phyloP scores from a whole-genome alignment of 2,329 filamentous ascomycete species.

The Epichloe gansuensis region DNA sequence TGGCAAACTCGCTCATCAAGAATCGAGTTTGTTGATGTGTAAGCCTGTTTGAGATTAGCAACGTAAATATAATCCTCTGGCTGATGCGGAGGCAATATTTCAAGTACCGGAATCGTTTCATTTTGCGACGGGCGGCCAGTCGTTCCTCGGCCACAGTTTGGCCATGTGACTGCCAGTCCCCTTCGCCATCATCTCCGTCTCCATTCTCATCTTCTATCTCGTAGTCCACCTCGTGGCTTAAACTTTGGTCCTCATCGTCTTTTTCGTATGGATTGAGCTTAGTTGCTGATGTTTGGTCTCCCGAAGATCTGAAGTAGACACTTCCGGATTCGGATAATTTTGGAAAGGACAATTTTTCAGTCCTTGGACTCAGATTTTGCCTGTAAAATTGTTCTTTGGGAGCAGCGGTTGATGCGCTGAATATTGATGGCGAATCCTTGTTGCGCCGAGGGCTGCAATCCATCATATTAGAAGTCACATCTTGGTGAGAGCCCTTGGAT shows the following conservation, averaged over 20 bases:
- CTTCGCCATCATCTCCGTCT: conserved; percentile 27
- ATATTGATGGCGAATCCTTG: neutral
- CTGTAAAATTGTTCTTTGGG: neutral
- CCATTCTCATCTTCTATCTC: conserved; percentile 46
- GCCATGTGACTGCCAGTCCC: conserved; percentile 22
- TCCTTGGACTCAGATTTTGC: neutral
- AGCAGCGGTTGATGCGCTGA: neutral
- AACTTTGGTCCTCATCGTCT: conserved; percentile 22
- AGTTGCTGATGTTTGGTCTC: conserved; percentile 17
- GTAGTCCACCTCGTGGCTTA: conserved; percentile 40
- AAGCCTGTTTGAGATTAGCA: conserved; percentile 45
- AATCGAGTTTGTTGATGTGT: conserved; percentile 97
- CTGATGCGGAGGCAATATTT: neutral
- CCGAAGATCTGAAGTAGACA: neutral
- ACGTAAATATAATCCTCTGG: neutral
- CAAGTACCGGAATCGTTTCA: conserved; percentile 68
- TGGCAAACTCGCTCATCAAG: conserved; percentile 91
- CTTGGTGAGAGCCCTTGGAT: neutral
- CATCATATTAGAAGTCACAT: neutral
- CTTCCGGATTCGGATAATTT: neutral
- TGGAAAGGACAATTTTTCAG: neutral
- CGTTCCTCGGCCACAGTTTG: conserved; percentile 43
- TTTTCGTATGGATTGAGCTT: conserved; percentile 21
- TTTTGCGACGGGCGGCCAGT: conserved; percentile 47
- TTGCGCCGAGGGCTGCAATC: neutral